phyloP scores from a whole-genome alignment of 164 flowering plant genomes.

The Hamamelis virginiana region DNA sequence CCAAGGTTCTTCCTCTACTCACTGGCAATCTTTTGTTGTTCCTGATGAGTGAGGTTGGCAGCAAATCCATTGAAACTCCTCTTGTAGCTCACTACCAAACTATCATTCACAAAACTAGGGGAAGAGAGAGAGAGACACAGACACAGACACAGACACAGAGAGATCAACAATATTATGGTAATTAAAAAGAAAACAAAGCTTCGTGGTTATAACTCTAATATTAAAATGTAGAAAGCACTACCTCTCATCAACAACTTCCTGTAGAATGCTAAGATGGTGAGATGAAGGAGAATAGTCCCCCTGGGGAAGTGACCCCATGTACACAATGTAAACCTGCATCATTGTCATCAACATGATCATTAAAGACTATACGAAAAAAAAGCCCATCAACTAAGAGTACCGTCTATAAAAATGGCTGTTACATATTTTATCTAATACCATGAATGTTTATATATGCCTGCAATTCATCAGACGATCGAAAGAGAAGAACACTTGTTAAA shows the following conservation, averaged over 20 bases:
- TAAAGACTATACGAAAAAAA: no score
- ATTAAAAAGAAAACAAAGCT: neutral
- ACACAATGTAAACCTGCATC: conserved; percentile 35
- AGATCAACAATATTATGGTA: no score
- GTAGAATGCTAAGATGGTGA: conserved; percentile 25
- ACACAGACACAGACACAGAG: no score
- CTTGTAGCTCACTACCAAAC: conserved; percentile 19
- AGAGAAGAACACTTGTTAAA: no score
- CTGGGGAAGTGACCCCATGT: conserved; percentile 36
- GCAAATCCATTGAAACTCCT: conserved; percentile 37
- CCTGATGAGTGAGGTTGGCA: conserved; percentile 25
- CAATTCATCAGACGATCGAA: no score
- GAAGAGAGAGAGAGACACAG: no score
- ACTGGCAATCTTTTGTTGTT: conserved; percentile 20
- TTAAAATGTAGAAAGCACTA: neutral
- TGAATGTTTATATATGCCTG: no score
- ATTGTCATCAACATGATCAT: no score
- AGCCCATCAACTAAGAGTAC: no score
- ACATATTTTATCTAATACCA: no score
- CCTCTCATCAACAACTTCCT: conserved; percentile 20
- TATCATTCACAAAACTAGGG: neutral
- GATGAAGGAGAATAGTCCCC: conserved; percentile 21
- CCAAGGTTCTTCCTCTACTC: neutral
- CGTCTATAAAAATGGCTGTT: no score
- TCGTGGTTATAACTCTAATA: neutral